Conservation (phyloP, 192 early-diverging fungal species). For the Gigaspora rosea region DNA sequence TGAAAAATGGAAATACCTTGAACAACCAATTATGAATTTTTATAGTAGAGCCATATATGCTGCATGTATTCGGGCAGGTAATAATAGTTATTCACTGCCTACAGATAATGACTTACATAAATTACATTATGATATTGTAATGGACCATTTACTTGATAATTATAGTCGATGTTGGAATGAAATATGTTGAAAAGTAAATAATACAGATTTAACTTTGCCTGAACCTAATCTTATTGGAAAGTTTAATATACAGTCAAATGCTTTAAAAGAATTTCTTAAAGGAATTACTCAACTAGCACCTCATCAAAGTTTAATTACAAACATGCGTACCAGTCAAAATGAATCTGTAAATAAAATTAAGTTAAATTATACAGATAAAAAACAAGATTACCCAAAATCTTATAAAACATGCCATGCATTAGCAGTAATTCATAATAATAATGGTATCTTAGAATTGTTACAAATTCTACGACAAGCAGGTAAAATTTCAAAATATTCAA, state of each 20-base stretch:
- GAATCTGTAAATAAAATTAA: not conserved
- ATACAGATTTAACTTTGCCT: not conserved
- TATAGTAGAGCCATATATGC: not conserved
- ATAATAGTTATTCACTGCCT: not conserved
- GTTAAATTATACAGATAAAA: not conserved
- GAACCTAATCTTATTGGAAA: not conserved
- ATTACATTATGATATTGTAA: not conserved
- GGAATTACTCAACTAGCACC: not conserved
- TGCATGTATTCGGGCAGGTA: not conserved
- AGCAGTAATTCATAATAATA: constrained; percentile 18
- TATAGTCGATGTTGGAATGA: not conserved
- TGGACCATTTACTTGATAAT: not conserved
- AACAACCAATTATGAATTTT: not conserved
- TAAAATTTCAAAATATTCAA: not conserved
- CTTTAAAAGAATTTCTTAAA: not conserved
- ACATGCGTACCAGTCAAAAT: not conserved
- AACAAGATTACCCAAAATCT: not conserved
- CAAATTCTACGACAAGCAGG: not conserved
- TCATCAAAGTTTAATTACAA: not conserved
- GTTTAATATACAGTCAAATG: too few species aligned
- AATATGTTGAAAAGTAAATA: not conserved
- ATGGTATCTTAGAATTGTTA: not conserved
- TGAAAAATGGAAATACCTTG: not conserved
- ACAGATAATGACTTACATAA: not conserved
- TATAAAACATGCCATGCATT: not conserved